Evolutionary conservation across 441 rosid species (phyloP).

Genomic region (Arabidopsis lyrata): DNA sequence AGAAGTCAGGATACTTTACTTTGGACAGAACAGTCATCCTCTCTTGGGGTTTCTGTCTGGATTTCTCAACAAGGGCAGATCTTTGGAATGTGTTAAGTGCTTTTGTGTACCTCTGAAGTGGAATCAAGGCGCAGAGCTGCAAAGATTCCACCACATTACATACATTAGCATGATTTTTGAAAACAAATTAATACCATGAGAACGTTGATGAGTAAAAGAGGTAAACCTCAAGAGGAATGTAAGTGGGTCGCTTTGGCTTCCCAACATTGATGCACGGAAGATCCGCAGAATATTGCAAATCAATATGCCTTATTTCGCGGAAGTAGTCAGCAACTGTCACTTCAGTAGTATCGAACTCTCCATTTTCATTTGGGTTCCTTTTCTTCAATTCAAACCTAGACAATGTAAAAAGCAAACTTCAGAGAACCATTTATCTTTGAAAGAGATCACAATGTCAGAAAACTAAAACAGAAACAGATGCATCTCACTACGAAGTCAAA

Average conservation of each 20-base stretch:
- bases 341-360: constrained; percentile 51
- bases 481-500: neutral
- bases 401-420: constrained; percentile 15
- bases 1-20: constrained; percentile 47
- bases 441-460: constrained; percentile 10
- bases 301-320: constrained; percentile 55
- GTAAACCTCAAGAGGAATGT: constrained; percentile 73
- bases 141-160: constrained; percentile 27
- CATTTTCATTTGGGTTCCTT: constrained; percentile 42
- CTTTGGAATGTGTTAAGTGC: constrained; percentile 69
- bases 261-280: constrained; percentile 87
- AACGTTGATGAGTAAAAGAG: neutral
- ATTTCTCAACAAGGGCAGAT: constrained; percentile 82
- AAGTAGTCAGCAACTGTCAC: constrained; percentile 76
- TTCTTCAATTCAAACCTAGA: constrained; percentile 67
- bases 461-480: constrained; percentile 27
- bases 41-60: constrained; percentile 90
- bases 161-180: neutral
- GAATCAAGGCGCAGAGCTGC: constrained; percentile 73
- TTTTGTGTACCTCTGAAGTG: constrained; percentile 85
- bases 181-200: constrained; percentile 4
- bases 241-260: constrained; percentile 85
- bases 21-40: constrained; percentile 70
- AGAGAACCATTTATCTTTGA: constrained; percentile 5
- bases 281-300: constrained; percentile 67